A percentile compares a stretch with the other conserved stretches of the same genome.
Evolutionary conservation across 768 basidiomycete genomes (phyloP).

Genomic region (Cystobasidium ongulense): DNA sequence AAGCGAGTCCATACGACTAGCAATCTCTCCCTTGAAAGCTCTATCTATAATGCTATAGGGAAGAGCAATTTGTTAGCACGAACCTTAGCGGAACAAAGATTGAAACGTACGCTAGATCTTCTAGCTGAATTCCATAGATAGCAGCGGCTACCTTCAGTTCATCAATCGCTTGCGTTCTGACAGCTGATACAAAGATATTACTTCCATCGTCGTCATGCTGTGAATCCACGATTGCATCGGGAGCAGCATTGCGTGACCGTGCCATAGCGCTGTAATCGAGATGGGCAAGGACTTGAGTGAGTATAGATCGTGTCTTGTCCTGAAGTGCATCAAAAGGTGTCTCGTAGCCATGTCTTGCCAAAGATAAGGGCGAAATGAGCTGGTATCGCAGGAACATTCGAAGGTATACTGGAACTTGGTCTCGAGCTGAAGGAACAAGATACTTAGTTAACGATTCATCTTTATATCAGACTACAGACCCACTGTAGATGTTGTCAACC

Average conservation of each 20-base stretch:
- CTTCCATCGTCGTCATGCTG: constrained; percentile 55
- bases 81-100: background rate
- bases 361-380: constrained; percentile 53
- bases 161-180: constrained; percentile 75
- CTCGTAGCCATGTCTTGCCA: constrained; percentile 73
- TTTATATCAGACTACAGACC: background rate
- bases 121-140: constrained; percentile 73
- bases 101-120: constrained; percentile 60
- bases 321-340: constrained; percentile 69
- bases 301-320: constrained; percentile 77
- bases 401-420: constrained; percentile 53
- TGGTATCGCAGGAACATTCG: constrained; percentile 77
- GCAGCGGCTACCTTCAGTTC: constrained; percentile 71
- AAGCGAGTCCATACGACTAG: constrained; percentile 11
- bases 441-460: background rate
- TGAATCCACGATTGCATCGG: constrained; percentile 63
- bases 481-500: constrained; percentile 16
- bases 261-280: constrained; percentile 41
- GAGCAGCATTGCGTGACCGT: constrained; percentile 54
- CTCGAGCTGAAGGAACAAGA: background rate
- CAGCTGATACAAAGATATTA: constrained; percentile 71
- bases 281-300: constrained; percentile 78
- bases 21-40: constrained; percentile 78
- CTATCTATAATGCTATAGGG: constrained; percentile 48
- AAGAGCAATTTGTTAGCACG: background rate